phyloP scores from a whole-genome alignment of 75 land plant species.

The Picea sitchensis region DNA sequence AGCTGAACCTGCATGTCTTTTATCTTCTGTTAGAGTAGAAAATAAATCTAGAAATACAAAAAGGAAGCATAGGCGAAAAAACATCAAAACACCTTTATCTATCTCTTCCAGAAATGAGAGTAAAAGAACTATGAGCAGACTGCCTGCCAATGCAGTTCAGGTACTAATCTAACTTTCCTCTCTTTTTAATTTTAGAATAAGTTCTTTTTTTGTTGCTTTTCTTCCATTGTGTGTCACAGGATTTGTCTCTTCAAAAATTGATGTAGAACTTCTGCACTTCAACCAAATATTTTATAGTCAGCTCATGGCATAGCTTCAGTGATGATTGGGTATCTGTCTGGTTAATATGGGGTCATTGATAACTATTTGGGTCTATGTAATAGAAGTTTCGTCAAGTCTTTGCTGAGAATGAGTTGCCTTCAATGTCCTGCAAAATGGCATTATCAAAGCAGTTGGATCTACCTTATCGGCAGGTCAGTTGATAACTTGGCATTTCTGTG shows the following conservation, averaged over 20 bases:
- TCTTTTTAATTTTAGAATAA: neutral
- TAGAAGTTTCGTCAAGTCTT: slow-evolving; percentile 74
- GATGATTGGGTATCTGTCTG: neutral
- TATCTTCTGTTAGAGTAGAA: slow-evolving; percentile 21
- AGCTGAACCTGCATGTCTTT: slow-evolving; percentile 17
- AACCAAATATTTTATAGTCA: neutral
- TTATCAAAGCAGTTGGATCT: slow-evolving; percentile 59
- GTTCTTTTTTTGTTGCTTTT: neutral
- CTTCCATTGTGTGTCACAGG: neutral
- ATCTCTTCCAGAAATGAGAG: neutral
- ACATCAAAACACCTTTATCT: neutral
- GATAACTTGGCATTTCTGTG: too few relatives aligned
- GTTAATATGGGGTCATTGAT: neutral
- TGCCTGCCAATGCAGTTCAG: slow-evolving; percentile 58
- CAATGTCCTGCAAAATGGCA: slow-evolving; percentile 39
- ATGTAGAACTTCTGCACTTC: neutral
- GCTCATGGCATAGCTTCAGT: neutral
- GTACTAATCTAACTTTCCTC: slow-evolving; percentile 23
- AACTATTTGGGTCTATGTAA: neutral
- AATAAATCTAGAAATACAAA: neutral
- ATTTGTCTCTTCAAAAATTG: neutral
- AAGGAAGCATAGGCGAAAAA: slow-evolving; percentile 14
- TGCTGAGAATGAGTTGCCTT: slow-evolving; percentile 70
- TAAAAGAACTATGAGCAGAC: slow-evolving; percentile 37
- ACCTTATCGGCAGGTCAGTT: slow-evolving; percentile 48